Percentiles rank a stretch among this genome's conserved stretches.
phyloP scores from a whole-genome alignment of 2,329 filamentous ascomycete species.

The Lecanicillium sp. region DNA sequence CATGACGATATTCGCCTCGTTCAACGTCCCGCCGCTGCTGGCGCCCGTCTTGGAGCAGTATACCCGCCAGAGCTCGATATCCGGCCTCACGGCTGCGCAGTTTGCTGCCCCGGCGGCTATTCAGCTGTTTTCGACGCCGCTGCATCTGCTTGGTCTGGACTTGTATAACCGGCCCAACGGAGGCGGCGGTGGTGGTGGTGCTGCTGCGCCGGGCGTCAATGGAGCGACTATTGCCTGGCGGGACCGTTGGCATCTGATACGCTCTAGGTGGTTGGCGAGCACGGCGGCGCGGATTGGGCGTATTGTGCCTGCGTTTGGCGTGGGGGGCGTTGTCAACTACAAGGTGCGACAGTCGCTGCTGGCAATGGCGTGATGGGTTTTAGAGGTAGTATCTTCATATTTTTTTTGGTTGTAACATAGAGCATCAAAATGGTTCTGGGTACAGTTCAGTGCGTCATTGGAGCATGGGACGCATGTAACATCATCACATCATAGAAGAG shows the following conservation, averaged over 20 bases:
- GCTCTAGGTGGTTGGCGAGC: constrained; percentile 68
- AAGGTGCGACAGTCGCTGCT: constrained; percentile 49
- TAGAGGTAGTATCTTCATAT: too few species aligned
- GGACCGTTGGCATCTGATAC: constrained; percentile 61
- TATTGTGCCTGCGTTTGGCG: constrained; percentile 82
- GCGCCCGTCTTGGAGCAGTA: constrained; percentile 56
- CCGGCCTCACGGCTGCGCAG: constrained; percentile 61
- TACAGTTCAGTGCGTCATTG: too few species aligned
- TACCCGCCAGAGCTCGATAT: constrained; percentile 31
- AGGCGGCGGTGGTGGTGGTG: neutral
- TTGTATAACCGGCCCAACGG: constrained; percentile 63
- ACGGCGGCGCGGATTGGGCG: constrained; percentile 69
- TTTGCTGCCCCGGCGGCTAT: constrained; percentile 72
- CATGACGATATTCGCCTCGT: constrained; percentile 83
- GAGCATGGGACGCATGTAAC: too few species aligned
- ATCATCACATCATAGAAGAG: too few species aligned
- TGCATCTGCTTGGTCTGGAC: constrained; percentile 80
- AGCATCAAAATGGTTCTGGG: too few species aligned
- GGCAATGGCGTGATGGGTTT: too few species aligned
- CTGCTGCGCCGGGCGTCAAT: constrained; percentile 22
- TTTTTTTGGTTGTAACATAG: too few species aligned
- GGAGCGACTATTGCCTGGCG: constrained; percentile 28
- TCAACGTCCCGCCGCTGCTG: constrained; percentile 78
- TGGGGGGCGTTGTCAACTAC: constrained; percentile 79
- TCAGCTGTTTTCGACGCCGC: constrained; percentile 72